phyloP scores from a whole-genome alignment of 2,329 filamentous ascomycete genomes.

The Sphaerulina vaccinii region DNA sequence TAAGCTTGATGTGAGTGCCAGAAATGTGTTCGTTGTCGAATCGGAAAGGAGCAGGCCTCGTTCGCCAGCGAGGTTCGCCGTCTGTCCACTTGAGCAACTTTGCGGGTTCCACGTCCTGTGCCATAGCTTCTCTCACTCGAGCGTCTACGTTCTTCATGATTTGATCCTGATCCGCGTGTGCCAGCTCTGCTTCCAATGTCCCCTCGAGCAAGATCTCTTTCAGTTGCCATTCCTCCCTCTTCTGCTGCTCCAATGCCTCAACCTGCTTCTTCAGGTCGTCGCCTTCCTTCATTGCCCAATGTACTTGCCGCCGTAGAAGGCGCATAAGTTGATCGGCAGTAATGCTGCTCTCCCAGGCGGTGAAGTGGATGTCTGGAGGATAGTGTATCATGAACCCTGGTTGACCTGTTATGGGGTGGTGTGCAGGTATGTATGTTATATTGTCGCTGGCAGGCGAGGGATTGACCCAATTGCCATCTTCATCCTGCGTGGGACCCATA shows the following conservation, averaged over 20 bases:
- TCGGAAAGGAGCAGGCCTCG: constrained; percentile 9
- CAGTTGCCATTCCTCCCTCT: constrained; percentile 72
- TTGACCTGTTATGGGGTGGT: constrained; percentile 59
- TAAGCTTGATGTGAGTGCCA: constrained; percentile 10
- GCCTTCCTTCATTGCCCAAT: constrained; percentile 69
- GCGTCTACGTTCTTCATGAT: constrained; percentile 37
- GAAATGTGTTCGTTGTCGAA: constrained; percentile 7
- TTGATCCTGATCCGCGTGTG: constrained; percentile 40
- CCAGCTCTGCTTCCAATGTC: constrained; percentile 68
- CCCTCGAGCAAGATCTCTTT: constrained; percentile 79
- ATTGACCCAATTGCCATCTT: constrained; percentile 34
- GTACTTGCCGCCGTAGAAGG: constrained; percentile 61
- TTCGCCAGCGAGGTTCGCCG: constrained; percentile 27
- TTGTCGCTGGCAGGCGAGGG: constrained; percentile 52
- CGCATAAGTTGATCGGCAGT: constrained; percentile 67
- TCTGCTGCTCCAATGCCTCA: constrained; percentile 63
- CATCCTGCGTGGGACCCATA: constrained; percentile 30
- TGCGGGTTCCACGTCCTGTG: constrained; percentile 39
- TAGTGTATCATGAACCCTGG: constrained; percentile 52
- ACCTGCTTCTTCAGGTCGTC: constrained; percentile 65
- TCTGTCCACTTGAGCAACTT: constrained; percentile 35
- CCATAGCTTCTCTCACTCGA: constrained; percentile 37
- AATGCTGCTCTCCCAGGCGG: constrained; percentile 62
- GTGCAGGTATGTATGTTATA: constrained; percentile 57
- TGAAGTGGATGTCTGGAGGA: constrained; percentile 60